These are phyloP conservation scores for Eucalyptus microcorys DNA, from an alignment of 345 rosid species.

Conservation along the genomic window DNA sequence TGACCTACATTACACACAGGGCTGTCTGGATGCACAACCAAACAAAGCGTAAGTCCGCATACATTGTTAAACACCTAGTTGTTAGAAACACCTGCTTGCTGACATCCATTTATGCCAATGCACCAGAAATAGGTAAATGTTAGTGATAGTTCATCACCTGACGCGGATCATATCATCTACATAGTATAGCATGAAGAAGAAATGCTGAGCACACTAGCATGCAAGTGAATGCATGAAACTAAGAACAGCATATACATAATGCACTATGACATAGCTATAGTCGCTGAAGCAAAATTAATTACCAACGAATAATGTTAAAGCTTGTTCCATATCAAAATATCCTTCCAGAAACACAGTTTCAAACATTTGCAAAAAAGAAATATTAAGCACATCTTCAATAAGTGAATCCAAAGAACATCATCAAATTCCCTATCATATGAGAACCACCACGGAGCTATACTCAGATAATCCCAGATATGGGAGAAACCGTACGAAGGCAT, in stretches of 20 bases:
- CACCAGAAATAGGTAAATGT: neutral
- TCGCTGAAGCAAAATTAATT: neutral
- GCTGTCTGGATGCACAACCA: neutral
- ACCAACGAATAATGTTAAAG: neutral
- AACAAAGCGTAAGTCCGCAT: neutral
- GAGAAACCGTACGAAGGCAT: neutral
- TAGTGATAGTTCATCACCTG: neutral
- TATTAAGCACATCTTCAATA: neutral
- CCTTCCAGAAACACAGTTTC: neutral
- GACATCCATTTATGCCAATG: neutral
- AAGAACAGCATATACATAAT: neutral
- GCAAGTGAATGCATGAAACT: neutral
- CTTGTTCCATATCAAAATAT: neutral
- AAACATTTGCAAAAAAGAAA: neutral
- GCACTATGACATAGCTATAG: neutral
- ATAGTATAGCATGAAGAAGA: neutral
- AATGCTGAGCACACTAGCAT: neutral
- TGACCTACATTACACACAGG: neutral
- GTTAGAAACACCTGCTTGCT: neutral
- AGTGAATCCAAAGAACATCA: neutral
- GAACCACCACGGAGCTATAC: neutral
- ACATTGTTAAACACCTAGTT: neutral
- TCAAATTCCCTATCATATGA: neutral
- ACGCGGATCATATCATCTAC: neutral
- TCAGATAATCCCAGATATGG: neutral